Base-by-base conservation (phyloP, 805 yeast species). In the Suhomyces emberorum region DNA sequence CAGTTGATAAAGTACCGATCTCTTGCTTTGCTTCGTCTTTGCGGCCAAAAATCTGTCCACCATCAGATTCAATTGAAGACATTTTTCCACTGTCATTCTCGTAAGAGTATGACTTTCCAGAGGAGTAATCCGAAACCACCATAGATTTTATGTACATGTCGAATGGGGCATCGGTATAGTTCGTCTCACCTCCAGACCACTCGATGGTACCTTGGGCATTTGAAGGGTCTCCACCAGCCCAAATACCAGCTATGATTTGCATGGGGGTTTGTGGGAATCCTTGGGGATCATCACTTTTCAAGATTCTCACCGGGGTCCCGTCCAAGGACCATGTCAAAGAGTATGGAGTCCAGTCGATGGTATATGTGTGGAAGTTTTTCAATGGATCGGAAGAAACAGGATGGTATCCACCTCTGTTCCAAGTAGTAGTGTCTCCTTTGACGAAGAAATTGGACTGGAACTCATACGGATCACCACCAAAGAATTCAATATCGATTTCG, bases 241-340 rank as follows among this genome's bases (percentile, higher is more conserved):
- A 83, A 21, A 79, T 62, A 46, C 93, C 91, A 43, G 77, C 65
- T 54, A 65, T 71, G 9, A 83, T 55, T 46, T 65, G 72, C 89
- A 88, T 86, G 32, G 97, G 97, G n/a, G 88, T 67, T 63, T 88
- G 95, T 28, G 97, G 97, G 59, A 76, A 89, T 4, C 95, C 95
- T 52, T 77, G 72, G 15, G 80, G 65, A 38, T 55, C 56, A 38
- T 65, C 61, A 38, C 76, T 69, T 8, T 52, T 28, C 36, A 89
- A 63, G 1, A 84, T 74, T 67, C 97, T 78, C 7, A 86, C 77
- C 1, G 70, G 67, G 6, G 45, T 53, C 19, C 91, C 95, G 52
- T 89, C 95, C 17, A 87, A 49, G 39, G 74, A 76, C 88, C 95
- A 89, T 7, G 74, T 67, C 27, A 83, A 63, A 6, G 65, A 52